A percentile compares a stretch with the other conserved stretches of the same genome.
phyloP scores from a whole-genome alignment of 805 yeast genomes.

The Torulaspora gathmanii region DNA sequence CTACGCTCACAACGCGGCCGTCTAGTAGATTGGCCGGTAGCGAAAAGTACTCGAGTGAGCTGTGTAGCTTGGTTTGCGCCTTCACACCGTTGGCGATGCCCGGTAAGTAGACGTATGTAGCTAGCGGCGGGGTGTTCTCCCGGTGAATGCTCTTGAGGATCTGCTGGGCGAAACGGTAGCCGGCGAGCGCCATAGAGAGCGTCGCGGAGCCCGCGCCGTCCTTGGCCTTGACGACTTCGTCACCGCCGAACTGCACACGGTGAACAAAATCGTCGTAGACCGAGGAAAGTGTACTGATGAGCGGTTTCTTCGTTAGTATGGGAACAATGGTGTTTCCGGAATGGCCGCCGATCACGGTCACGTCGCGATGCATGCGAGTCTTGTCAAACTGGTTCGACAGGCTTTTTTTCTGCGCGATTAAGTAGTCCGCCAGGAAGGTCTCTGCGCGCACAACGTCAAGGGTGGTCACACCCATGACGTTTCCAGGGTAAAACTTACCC shows the following conservation, averaged over 20 bases:
- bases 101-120: conserved; percentile 52
- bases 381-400: conserved; percentile 12
- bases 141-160: conserved; percentile 43
- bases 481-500: conserved; percentile 71
- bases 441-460: conserved; percentile 74
- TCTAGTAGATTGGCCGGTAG: conserved; percentile 53
- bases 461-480: conserved; percentile 79
- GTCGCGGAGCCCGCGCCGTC: conserved; percentile 83
- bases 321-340: conserved; percentile 82
- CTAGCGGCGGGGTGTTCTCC: conserved; percentile 22
- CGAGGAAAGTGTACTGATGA: conserved; percentile 38
- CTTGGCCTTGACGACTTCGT: conserved; percentile 82
- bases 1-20: conserved; percentile 51
- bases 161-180: conserved; percentile 67
- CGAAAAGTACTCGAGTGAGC: conserved; percentile 48
- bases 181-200: conserved; percentile 82
- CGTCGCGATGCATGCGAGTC: conserved; percentile 49
- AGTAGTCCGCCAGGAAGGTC: conserved; percentile 48
- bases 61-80: conserved; percentile 37
- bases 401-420: conserved; percentile 7
- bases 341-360: conserved; percentile 82
- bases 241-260: conserved; percentile 85
- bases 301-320: conserved; percentile 54
- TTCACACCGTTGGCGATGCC: conserved; percentile 47
- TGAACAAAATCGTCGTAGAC: conserved; percentile 59